phyloP scores from a whole-genome alignment of 148 eudicot genomes.

The Diospyros lotus region DNA sequence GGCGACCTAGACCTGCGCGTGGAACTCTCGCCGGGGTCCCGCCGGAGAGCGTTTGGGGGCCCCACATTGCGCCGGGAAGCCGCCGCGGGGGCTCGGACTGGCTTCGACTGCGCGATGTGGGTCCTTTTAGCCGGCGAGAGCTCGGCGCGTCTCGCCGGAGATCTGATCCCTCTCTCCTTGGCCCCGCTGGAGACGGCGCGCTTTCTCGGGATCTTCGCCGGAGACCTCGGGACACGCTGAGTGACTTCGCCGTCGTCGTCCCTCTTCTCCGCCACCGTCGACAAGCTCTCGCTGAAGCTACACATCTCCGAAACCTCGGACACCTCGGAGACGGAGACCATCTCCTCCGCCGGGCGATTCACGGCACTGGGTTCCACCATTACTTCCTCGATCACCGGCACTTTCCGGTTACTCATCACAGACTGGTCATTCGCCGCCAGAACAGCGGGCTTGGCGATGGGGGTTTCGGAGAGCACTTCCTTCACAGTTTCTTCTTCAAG shows the following conservation, averaged over 20 bases:
- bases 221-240: conserved; percentile 25
- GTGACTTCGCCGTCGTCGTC: conserved; percentile 20
- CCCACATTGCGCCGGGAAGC: conserved; percentile 22
- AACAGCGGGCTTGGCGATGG: conserved; percentile 16
- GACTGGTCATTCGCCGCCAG: neutral
- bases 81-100: conserved; percentile 11
- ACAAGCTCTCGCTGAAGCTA: conserved; percentile 30
- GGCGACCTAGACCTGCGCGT: conserved; percentile 24
- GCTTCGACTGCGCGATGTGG: conserved; percentile 6
- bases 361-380: conserved; percentile 5
- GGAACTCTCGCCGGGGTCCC: conserved; percentile 12
- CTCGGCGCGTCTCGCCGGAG: conserved; percentile 17
- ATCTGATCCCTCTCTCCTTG: conserved; percentile 10
- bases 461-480: conserved; percentile 43
- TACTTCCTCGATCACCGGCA: neutral
- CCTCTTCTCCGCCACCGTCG: conserved; percentile 19
- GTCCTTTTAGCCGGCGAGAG: conserved; percentile 13
- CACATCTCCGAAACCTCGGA: conserved; percentile 28
- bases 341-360: conserved; percentile 13
- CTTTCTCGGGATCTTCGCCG: conserved; percentile 10
- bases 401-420: neutral
- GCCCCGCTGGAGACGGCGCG: neutral
- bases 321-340: conserved; percentile 15
- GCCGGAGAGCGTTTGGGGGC: conserved; percentile 1
- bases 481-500: conserved; percentile 42